Evolutionary conservation across 345 rosid genomes (phyloP).

Genomic region (Alliaria petiolata): DNA sequence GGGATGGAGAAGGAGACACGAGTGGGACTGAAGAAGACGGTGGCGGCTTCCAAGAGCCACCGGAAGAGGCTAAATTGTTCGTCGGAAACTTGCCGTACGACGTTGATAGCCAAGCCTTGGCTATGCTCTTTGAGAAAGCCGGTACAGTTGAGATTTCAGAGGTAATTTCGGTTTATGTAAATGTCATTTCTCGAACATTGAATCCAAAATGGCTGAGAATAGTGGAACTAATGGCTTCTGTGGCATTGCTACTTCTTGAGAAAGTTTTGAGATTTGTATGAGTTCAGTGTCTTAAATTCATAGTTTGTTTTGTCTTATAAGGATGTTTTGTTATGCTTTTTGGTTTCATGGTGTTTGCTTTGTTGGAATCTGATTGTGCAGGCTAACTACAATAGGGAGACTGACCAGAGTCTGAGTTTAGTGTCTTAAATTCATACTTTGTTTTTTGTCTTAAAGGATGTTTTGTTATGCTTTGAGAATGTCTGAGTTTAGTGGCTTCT

Average conservation of each 20-base stretch:
- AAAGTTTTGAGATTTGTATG: background rate
- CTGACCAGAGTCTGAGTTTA: no score
- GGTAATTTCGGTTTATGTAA: conserved; percentile 34
- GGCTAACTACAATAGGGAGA: no score
- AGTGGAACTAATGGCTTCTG: background rate
- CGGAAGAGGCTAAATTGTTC: conserved; percentile 78
- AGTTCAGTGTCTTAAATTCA: background rate
- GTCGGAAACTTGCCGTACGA: conserved; percentile 84
- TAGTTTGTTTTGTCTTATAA: background rate
- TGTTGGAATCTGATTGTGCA: no score
- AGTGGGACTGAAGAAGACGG: conserved; percentile 36
- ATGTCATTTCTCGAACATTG: background rate
- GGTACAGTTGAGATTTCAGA: conserved; percentile 94
- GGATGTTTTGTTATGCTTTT: background rate
- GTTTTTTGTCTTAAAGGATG: background rate
- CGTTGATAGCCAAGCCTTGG: conserved; percentile 70
- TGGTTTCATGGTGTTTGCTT: background rate
- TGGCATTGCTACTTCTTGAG: background rate
- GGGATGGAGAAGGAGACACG: background rate
- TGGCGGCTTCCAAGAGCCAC: conserved; percentile 54
- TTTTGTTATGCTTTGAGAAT: no score
- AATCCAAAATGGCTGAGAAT: background rate
- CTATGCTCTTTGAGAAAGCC: conserved; percentile 75
- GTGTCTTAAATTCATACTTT: background rate
- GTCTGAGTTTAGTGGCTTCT: no score